Evolutionary conservation across 73 alveolate genomes (phyloP), one percentile per base, ranked within the genome.

Genomic region (Paramecium bursaria): DNA sequence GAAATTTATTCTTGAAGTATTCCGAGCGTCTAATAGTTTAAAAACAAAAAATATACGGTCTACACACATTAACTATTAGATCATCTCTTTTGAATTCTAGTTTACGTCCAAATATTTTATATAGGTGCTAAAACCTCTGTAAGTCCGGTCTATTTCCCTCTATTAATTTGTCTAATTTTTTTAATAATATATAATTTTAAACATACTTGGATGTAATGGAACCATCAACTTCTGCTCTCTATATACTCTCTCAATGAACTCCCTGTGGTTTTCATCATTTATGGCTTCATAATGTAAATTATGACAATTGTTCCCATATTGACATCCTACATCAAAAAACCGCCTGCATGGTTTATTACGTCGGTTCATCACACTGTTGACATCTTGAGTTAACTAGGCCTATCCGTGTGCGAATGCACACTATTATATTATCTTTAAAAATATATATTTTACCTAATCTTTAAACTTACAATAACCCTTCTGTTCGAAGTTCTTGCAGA

Each of bases 181-280:
- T n/a, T 57, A 22, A 27, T 29, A 57, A 9, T 14, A 3, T 4
- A n/a, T n/a, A n/a, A n/a, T n/a, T n/a, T n/a, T n/a, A n/a, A n/a
- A n/a, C n/a, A 21, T 67, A 67, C 82, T 42, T 35, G 82, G 82
- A 67, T 67, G 82, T 1, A 67, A 22, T 53, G 82, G 82, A 67
- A 67, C 82, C 82, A 67, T 67, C 15, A 67, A 44, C 44, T 67
- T 67, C 25, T 42, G 35, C 44, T 67, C 82, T 25, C 60, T 31
- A 17, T 17, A 67, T 0, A 57, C 21, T n/a, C 44, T 67, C 25
- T 67, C 82, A 21, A 67, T 57, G 44, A 67, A 67, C 14, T 67
- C 82, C 44, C 82, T 44, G 22, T 39, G 30, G 22, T 67, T 57
- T 17, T 33, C 60, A 19, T 33, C 22, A 42, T 67, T 47, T 21